Percentiles rank a stretch among this genome's conserved stretches.
Evolutionary conservation across 768 basidiomycete species (phyloP).

Genomic region (Strobilomyces dryophilus): DNA sequence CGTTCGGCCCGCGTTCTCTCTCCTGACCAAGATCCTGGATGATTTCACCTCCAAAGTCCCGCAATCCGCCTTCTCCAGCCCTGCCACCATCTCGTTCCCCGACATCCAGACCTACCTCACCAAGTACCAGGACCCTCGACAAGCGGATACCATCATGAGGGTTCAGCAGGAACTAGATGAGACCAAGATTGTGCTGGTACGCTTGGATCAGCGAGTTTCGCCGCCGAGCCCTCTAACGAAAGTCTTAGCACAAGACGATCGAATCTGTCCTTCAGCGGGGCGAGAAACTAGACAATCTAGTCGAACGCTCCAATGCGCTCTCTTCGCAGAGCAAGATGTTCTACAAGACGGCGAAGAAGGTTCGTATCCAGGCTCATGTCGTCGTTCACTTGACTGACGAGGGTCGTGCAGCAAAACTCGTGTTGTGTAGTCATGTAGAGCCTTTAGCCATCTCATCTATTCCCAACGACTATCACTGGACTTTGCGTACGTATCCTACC

Average conservation of each 20-base stretch:
- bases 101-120: slow-evolving; percentile 71
- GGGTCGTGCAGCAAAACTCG: slow-evolving; percentile 77
- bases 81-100: slow-evolving; percentile 69
- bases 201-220: slow-evolving; percentile 24
- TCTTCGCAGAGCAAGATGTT: slow-evolving; percentile 96
- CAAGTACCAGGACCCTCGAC: slow-evolving; percentile 95
- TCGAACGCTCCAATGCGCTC: slow-evolving; percentile 87
- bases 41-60: slow-evolving; percentile 85
- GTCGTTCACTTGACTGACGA: slow-evolving; percentile 9
- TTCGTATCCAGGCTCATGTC: slow-evolving; percentile 29
- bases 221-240: neutral
- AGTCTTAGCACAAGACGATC: slow-evolving; percentile 91
- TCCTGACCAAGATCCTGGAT: slow-evolving; percentile 89
- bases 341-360: slow-evolving; percentile 99
- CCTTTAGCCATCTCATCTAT: slow-evolving; percentile 8
- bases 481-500: slow-evolving; percentile 20
- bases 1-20: slow-evolving; percentile 92
- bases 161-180: slow-evolving; percentile 98
- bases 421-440: slow-evolving; percentile 86
- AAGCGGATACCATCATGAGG: slow-evolving; percentile 97
- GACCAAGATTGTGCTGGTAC: slow-evolving; percentile 95
- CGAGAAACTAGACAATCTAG: slow-evolving; percentile 93
- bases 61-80: slow-evolving; percentile 60
- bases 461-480: slow-evolving; percentile 13
- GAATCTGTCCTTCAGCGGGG: slow-evolving; percentile 95